These are phyloP conservation scores for Saturnispora sekii DNA, from an alignment of 805 yeast genomes.

Conservation along the genomic window DNA sequence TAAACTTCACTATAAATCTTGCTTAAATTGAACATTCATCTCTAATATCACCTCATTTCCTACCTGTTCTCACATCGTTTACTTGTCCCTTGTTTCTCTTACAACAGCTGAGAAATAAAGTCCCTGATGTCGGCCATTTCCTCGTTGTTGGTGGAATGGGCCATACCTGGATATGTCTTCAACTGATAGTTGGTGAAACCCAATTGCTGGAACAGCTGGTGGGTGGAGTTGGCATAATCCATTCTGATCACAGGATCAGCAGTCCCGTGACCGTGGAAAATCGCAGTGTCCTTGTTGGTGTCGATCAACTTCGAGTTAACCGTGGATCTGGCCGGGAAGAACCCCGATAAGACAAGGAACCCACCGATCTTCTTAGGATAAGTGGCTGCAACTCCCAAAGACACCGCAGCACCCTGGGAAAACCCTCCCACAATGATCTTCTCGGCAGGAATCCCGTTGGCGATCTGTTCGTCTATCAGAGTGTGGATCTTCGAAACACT, in stretches of 20 bases:
- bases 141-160: conserved; percentile 57
- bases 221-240: conserved; percentile 30
- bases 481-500: conserved; percentile 37
- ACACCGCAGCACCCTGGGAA: conserved; percentile 84
- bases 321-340: conserved; percentile 34
- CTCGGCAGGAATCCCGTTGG: conserved; percentile 44
- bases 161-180: conserved; percentile 51
- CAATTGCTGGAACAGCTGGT: conserved; percentile 34
- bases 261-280: conserved; percentile 86
- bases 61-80: too few relatives aligned
- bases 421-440: conserved; percentile 90
- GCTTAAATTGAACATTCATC: too few relatives aligned
- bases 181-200: conserved; percentile 42
- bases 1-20: too few relatives aligned
- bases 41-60: too few relatives aligned
- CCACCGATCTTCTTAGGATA: conserved; percentile 67
- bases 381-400: conserved; percentile 50
- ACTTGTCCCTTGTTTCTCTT: too few relatives aligned
- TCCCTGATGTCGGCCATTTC: conserved; percentile 50
- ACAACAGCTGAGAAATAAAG: conserved; percentile 27
- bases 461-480: conserved; percentile 44
- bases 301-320: conserved; percentile 20
- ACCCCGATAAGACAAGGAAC: conserved; percentile 68
- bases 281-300: conserved; percentile 56
- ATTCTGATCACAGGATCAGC: conserved; percentile 55